phyloP scores from a whole-genome alignment of 2,329 filamentous ascomycete genomes.

The Chaetomiaceae sp. region DNA sequence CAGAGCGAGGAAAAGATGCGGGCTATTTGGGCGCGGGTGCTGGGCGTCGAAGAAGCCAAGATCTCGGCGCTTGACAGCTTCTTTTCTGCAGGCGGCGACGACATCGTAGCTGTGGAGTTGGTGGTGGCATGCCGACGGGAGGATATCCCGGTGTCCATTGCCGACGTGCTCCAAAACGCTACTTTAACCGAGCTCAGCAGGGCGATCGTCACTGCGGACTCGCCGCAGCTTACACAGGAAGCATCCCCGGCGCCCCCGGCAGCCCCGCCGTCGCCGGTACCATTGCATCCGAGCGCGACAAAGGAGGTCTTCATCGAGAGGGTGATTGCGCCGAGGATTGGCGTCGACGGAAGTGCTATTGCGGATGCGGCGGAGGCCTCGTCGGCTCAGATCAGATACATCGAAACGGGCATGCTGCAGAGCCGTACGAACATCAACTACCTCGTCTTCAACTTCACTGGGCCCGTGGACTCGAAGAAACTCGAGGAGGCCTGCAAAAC shows the following conservation, averaged over 20 bases:
- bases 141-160: constrained; percentile 36
- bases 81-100: constrained; percentile 41
- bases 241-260: constrained; percentile 7
- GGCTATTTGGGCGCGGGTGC: constrained; percentile 40
- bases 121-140: constrained; percentile 40
- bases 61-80: constrained; percentile 42
- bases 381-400: constrained; percentile 40
- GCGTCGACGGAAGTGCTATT: constrained; percentile 37
- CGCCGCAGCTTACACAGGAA: constrained; percentile 8
- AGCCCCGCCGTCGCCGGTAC: constrained; percentile 7
- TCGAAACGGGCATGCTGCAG: constrained; percentile 43
- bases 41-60: constrained; percentile 33
- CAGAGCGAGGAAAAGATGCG: constrained; percentile 43
- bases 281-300: constrained; percentile 16
- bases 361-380: constrained; percentile 45
- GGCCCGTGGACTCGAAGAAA: constrained; percentile 35
- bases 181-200: constrained; percentile 42
- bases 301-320: constrained; percentile 35
- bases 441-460: constrained; percentile 43
- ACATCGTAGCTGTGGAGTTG: constrained; percentile 38
- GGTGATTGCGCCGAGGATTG: constrained; percentile 38
- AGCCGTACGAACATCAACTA: constrained; percentile 42
- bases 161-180: constrained; percentile 36
- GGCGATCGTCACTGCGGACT: constrained; percentile 24
- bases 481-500: constrained; percentile 42